These are phyloP conservation scores for Tranzscheliella williamsii DNA, from an alignment of 1,284 basidiomycete species.

Conservation along the genomic window DNA sequence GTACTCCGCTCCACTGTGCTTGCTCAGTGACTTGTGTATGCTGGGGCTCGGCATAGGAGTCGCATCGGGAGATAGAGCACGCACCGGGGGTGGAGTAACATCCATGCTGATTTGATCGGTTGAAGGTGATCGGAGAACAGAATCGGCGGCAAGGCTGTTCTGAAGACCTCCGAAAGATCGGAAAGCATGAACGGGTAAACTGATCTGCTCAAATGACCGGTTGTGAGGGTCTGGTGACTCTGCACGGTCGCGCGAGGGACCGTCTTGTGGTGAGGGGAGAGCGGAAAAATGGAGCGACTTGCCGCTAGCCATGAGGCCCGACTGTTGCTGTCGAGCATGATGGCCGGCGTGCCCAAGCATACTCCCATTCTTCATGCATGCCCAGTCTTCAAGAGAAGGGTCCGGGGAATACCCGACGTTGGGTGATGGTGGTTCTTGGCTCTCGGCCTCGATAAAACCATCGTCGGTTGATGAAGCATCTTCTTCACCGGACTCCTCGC, in stretches of 20 bases:
- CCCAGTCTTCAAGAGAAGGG: conserved; percentile 35
- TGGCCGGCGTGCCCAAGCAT: conserved; percentile 24
- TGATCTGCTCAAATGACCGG: conserved; percentile 20
- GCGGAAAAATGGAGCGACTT: conserved; percentile 38
- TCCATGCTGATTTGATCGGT: not conserved
- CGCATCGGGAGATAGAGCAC: conserved; percentile 37
- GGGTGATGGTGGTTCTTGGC: conserved; percentile 19
- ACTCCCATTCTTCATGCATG: conserved; percentile 45
- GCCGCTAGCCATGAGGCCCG: conserved; percentile 35
- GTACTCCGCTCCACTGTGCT: conserved; percentile 2
- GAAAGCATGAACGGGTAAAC: conserved; percentile 45
- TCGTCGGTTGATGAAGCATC: conserved; percentile 21
- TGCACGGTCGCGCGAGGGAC: conserved; percentile 8
- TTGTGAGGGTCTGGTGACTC: not conserved
- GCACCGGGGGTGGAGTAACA: conserved; percentile 16
- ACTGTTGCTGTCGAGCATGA: conserved; percentile 31
- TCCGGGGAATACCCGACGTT: conserved; percentile 29
- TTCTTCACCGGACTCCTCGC: conserved; percentile 16
- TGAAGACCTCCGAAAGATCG: conserved; percentile 48
- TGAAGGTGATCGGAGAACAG: not conserved
- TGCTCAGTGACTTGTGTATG: conserved; percentile 26
- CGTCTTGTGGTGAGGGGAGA: conserved; percentile 25
- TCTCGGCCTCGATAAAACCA: not conserved
- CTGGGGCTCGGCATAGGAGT: conserved; percentile 51
- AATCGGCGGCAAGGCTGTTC: conserved; percentile 15